Percentiles rank a stretch among this genome's conserved stretches.
Conservation (phyloP, 2,329 filamentous ascomycete species). For the Fusarium torulosum region DNA sequence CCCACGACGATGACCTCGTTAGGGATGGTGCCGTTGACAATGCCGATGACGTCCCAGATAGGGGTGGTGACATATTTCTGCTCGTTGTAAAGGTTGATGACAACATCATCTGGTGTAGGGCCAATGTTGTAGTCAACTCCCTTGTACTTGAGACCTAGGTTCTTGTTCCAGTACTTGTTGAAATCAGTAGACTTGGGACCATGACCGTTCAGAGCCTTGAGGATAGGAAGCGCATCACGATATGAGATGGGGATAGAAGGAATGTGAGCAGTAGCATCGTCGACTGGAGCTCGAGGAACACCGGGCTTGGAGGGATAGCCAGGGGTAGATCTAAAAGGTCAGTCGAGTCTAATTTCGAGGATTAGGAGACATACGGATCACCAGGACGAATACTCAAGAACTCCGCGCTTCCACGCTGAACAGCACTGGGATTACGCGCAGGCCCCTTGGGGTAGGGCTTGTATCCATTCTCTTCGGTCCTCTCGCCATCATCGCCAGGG, state of each 20-base stretch:
- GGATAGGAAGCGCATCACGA: slow-evolving; percentile 83
- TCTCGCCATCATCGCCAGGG: slow-evolving; percentile 86
- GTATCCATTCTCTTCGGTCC: slow-evolving; percentile 85
- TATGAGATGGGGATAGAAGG: slow-evolving; percentile 95
- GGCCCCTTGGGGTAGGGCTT: slow-evolving; percentile 86
- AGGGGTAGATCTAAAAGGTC: slow-evolving; percentile 74
- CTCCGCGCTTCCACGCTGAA: slow-evolving; percentile 89
- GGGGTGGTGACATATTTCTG: slow-evolving; percentile 86
- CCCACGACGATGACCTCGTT: slow-evolving; percentile 91
- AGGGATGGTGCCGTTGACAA: slow-evolving; percentile 87
- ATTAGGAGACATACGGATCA: slow-evolving; percentile 67
- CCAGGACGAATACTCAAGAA: slow-evolving; percentile 78
- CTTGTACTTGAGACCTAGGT: slow-evolving; percentile 80
- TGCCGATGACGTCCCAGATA: slow-evolving; percentile 91
- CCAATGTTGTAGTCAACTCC: slow-evolving; percentile 88
- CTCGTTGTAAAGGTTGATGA: slow-evolving; percentile 80
- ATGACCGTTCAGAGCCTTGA: slow-evolving; percentile 91
- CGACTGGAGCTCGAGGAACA: slow-evolving; percentile 78
- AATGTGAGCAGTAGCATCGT: slow-evolving; percentile 81
- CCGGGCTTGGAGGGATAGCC: slow-evolving; percentile 94
- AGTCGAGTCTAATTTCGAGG: slow-evolving; percentile 8
- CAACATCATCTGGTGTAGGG: slow-evolving; percentile 78
- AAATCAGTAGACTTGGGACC: slow-evolving; percentile 83
- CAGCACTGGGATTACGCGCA: slow-evolving; percentile 86
- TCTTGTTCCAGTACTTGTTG: slow-evolving; percentile 76